These are phyloP conservation scores for Pseudogymnoascus sp. DNA, from an alignment of 2,329 filamentous ascomycete genomes.

Conservation along the genomic window DNA sequence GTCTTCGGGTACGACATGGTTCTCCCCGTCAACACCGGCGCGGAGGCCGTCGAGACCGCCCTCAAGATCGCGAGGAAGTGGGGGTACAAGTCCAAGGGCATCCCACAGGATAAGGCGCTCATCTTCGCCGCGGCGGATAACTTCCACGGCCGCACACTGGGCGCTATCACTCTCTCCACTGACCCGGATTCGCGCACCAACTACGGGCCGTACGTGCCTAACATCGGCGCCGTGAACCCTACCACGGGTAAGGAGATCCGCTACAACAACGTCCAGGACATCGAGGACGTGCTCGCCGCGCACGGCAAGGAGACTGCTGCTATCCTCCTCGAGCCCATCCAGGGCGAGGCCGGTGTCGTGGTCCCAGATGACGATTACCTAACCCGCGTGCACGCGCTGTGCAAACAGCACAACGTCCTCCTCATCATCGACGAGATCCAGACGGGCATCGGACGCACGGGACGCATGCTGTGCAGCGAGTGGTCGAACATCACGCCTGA, in stretches of 20 bases:
- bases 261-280: conserved; percentile 77
- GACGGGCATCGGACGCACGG: conserved; percentile 92
- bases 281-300: conserved; percentile 69
- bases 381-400: conserved; percentile 68
- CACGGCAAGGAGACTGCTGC: conserved; percentile 82
- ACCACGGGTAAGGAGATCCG: conserved; percentile 69
- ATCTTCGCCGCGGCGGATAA: conserved; percentile 83
- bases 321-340: conserved; percentile 92
- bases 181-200: conserved; percentile 90
- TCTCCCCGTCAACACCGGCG: conserved; percentile 95
- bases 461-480: conserved; percentile 86
- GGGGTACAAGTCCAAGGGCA: conserved; percentile 94
- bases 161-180: conserved; percentile 88
- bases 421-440: conserved; percentile 98
- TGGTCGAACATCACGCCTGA: conserved; percentile 96
- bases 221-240: conserved; percentile 70
- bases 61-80: conserved; percentile 96
- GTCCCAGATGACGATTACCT: conserved; percentile 91
- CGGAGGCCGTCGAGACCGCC: conserved; percentile 90
- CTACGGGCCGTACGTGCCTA: conserved; percentile 92
- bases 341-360: conserved; percentile 94
- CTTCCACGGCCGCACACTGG: conserved; percentile 95
- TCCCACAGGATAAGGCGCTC: conserved; percentile 73
- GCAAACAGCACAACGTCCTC: conserved; percentile 90
- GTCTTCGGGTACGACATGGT: conserved; percentile 98